Conservation (phyloP, 805 yeast genomes). For the Candida morakotiae region DNA sequence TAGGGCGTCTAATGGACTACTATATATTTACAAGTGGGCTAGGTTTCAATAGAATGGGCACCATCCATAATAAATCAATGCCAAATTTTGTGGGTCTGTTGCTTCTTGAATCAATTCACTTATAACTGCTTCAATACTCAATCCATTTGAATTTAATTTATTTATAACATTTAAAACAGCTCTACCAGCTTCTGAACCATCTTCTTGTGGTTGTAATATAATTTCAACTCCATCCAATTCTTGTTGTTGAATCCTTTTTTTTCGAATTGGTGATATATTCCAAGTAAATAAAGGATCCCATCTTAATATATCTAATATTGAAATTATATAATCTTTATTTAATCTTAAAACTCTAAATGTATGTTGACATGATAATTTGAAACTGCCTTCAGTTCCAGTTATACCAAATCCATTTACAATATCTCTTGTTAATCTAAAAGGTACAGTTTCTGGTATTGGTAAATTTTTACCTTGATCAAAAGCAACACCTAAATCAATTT, state of each 20-base stretch:
- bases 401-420: constrained; percentile 88
- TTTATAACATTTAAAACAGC: constrained; percentile 71
- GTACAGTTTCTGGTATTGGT: constrained; percentile 89
- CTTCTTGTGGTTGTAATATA: constrained; percentile 24
- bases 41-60: constrained; percentile 58
- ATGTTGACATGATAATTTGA: constrained; percentile 67
- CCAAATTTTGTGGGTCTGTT: constrained; percentile 58
- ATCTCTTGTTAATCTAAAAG: constrained; percentile 86
- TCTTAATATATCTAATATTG: constrained; percentile 77
- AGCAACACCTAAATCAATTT: constrained; percentile 93
- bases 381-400: constrained; percentile 78
- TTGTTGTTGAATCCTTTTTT: constrained; percentile 42
- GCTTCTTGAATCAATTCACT: constrained; percentile 80
- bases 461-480: constrained; percentile 88
- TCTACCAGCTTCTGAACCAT: constrained; percentile 70
- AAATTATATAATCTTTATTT: constrained; percentile 65
- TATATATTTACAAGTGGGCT: neutral
- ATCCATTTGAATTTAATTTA: constrained; percentile 60
- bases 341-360: constrained; percentile 63
- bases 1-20: too few species aligned
- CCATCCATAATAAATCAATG: constrained; percentile 82
- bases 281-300: constrained; percentile 94
- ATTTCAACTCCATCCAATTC: constrained; percentile 13
- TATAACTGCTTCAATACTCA: constrained; percentile 82
- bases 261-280: constrained; percentile 76